Base-by-base conservation (phyloP, 1,284 basidiomycete genomes). In the Baeospora myosura region DNA sequence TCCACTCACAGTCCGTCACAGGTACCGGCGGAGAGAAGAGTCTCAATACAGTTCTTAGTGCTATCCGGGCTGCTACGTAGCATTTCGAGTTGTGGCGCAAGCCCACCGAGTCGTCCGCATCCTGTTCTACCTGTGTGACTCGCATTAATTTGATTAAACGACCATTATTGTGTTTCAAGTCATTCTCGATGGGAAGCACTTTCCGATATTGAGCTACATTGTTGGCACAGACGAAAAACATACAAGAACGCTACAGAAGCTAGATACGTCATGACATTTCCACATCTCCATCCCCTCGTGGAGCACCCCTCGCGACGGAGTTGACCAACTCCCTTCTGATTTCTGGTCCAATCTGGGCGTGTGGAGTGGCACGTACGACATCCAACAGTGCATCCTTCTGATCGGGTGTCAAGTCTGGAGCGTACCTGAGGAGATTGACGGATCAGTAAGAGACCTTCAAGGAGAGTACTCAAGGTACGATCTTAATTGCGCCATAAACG, bases 351-450 rank as follows among this genome's bases (percentile, higher is more conserved):
- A 98, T 97, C 54, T 93, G 87, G 1, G 84, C 72, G 60, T 99
- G 96, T 7, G 84, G 80, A 39, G 90, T 86, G 2, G 79, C 85
- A 24, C 93, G 78, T 41, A 96, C 74, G 30, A 98, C 88, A 55
- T 98, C 96, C 42, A 98, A 66, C n/a, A 99, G 68, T 0, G 95
- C 93, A 56, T 96, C 90, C 62, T 98, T 98, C 60, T 99, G 96
- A 61, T 99, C 95, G 0, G 88, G 88, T 0, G 96, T 97, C 50
- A 99, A 62, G 63, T 98, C 95, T n/a, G 88, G 82, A 25, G 91
- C 89, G 64, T 98, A 99, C 54, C 92, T 94, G 50, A 14, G 40
- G 20, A 22, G 2, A 33, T 8, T 29, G 50, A 39, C 45, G 20
- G 18, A 40, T 35, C 4, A 39, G 18, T 28, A 17, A 32, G 8